Conservation (phyloP, 177 flowering plant genomes). For the Vitis hybrid region DNA sequence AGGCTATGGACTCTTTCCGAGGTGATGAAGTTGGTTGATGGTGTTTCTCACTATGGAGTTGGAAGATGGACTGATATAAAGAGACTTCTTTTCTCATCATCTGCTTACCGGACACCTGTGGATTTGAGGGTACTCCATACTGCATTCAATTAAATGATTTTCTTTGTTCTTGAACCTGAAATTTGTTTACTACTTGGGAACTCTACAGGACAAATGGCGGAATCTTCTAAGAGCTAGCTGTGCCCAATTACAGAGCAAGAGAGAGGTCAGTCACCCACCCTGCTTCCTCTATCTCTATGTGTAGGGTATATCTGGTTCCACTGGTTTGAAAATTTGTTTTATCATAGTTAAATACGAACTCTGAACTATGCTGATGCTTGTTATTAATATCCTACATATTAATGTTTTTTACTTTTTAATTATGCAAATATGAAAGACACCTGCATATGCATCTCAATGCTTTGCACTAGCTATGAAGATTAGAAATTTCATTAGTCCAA, state of each 20-base stretch:
- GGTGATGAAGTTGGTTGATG: conserved; percentile 74
- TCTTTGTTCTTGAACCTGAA: not conserved
- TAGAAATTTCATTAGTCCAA: too few relatives aligned
- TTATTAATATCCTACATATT: too few relatives aligned
- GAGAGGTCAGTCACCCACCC: conserved; percentile 40
- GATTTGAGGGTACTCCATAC: conserved; percentile 71
- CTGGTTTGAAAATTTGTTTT: too few relatives aligned
- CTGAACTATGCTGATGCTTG: not conserved
- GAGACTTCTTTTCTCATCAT: conserved; percentile 57
- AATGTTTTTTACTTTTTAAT: too few relatives aligned
- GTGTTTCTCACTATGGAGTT: conserved; percentile 74
- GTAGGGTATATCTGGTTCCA: too few relatives aligned
- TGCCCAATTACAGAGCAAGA: conserved; percentile 32
- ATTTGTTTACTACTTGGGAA: conserved; percentile 1
- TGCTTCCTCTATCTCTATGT: not conserved
- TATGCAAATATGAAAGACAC: too few relatives aligned
- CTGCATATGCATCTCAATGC: too few relatives aligned
- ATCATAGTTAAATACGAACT: too few relatives aligned
- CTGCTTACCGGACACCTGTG: conserved; percentile 72
- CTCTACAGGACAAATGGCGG: conserved; percentile 87
- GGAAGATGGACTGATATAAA: conserved; percentile 86
- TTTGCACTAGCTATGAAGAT: too few relatives aligned
- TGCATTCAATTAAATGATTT: conserved; percentile 1
- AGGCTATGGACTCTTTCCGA: conserved; percentile 75
- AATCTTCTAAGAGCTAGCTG: conserved; percentile 78